phyloP scores from a whole-genome alignment of 2,329 filamentous ascomycete genomes.

The Xylaria sp. region DNA sequence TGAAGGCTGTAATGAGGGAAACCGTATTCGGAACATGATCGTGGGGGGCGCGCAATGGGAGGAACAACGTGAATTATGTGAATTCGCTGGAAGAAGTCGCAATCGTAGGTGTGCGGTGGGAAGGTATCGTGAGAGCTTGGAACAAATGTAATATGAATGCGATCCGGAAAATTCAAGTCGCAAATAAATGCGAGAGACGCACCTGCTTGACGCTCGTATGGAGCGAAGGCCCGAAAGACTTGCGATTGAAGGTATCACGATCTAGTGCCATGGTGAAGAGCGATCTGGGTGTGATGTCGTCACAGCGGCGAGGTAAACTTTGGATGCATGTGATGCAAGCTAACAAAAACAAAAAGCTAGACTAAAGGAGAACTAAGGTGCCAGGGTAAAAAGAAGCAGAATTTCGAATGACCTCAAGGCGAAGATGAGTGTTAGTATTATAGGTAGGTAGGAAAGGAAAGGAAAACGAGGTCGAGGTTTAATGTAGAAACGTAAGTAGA shows the following conservation, averaged over 20 bases:
- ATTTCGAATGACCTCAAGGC: background rate
- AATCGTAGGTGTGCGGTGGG: slow-evolving; percentile 14
- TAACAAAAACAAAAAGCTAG: background rate
- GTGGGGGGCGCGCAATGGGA: slow-evolving; percentile 23
- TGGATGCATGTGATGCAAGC: slow-evolving; percentile 42
- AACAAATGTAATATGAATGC: slow-evolving; percentile 5
- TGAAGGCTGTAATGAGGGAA: background rate
- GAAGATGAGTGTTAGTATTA: background rate
- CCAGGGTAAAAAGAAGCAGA: background rate
- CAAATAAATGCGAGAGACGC: slow-evolving; percentile 36
- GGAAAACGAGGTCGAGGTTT: background rate
- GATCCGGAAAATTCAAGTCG: slow-evolving; percentile 20
- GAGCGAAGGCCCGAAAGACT: slow-evolving; percentile 73
- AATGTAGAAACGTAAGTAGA: background rate
- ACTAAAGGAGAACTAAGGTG: background rate
- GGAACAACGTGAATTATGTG: slow-evolving; percentile 2
- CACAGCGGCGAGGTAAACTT: slow-evolving; percentile 32
- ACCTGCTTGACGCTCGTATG: slow-evolving; percentile 77
- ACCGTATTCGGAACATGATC: slow-evolving; percentile 8
- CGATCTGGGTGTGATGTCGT: slow-evolving; percentile 42
- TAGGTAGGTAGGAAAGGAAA: background rate
- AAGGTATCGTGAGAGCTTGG: slow-evolving; percentile 11
- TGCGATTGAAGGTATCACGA: slow-evolving; percentile 67
- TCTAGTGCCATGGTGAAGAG: slow-evolving; percentile 44
- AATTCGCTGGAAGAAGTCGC: slow-evolving; percentile 21